These are phyloP conservation scores for Eremomyces bilateralis DNA, from an alignment of 495 filamentous ascomycete species.

Conservation along the genomic window DNA sequence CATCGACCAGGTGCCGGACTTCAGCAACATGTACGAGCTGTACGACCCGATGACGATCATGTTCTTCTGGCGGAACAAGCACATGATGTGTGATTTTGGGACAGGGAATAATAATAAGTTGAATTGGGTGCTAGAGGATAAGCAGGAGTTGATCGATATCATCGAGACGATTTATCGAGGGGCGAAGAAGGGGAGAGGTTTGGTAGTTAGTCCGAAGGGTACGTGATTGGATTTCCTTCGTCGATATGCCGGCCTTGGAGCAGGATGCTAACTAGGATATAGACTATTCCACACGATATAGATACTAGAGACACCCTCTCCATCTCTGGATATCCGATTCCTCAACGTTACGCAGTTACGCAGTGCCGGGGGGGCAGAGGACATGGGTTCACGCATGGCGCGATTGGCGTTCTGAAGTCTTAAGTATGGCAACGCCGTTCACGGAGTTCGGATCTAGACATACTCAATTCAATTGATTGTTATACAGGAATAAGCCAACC, in stretches of 20 bases:
- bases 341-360: too few species aligned
- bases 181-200: conserved; percentile 86
- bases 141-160: conserved; percentile 97
- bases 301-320: conserved; percentile 8
- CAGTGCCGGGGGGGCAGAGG: too few species aligned
- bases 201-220: conserved; percentile 86
- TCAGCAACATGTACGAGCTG: conserved; percentile 78
- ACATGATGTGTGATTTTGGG: conserved; percentile 97
- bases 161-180: conserved; percentile 95
- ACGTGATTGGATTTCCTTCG: background rate
- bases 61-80: conserved; percentile 97
- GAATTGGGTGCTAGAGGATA: conserved; percentile 94
- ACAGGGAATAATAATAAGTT: conserved; percentile 98
- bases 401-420: too few species aligned
- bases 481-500: too few species aligned
- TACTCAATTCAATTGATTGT: too few species aligned
- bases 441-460: too few species aligned
- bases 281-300: conserved; percentile 15
- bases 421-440: too few species aligned
- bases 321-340: too few species aligned
- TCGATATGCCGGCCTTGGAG: background rate
- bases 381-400: too few species aligned
- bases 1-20: conserved; percentile 86
- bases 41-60: conserved; percentile 39
- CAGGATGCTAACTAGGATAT: background rate